Base-by-base conservation (phyloP, 1,284 basidiomycete genomes). In the Ustilago bromivora region DNA sequence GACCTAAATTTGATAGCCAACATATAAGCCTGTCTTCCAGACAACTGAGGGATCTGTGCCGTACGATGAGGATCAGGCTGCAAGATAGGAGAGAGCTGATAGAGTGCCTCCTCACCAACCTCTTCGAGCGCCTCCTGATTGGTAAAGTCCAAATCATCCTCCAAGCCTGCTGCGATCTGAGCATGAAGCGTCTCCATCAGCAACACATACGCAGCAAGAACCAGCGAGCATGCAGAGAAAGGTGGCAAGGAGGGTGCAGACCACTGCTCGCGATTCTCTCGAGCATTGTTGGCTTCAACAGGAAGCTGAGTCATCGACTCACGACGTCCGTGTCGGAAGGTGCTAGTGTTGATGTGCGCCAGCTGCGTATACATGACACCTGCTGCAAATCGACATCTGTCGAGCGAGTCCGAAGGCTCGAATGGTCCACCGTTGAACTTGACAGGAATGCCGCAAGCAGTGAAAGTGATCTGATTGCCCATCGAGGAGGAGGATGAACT, bases 151-250 rank as follows among this genome's bases (percentile, higher is more conserved):
- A 73, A 5, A 51, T 73, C 65, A 38, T 70, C 76, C n/a, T 68
- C 60, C 11, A 63, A 19, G 1, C 73, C 69, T 0, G 77, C 66
- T 1, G 73, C 71, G 28, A 82, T 68, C 53, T 79, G 76, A 11
- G 76, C 79, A 19, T 80, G 75, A 23, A 82, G 74, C 17, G 79
- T 81, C 55, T 79, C 74, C 80, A 82, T 82, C 35, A 82, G 64
- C 54, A 76, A 51, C 17, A 79, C 78, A 61, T 82, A 82, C 3
- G 80, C 79, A 1, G 74, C 79, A 4, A 82, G 69, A 11, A 82
- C 80, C 15, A 78, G 71, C 54, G 78, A 80, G 65, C 80, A 82
- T 17, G 79, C 79, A 38, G 79, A 79, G 49, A 76, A 81, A 0
- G 80, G 80, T 5, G 80, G 80, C 28, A 82, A 69, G 17, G 67